Conservation (phyloP, 306 rosid species). For the Castanea crenata region DNA sequence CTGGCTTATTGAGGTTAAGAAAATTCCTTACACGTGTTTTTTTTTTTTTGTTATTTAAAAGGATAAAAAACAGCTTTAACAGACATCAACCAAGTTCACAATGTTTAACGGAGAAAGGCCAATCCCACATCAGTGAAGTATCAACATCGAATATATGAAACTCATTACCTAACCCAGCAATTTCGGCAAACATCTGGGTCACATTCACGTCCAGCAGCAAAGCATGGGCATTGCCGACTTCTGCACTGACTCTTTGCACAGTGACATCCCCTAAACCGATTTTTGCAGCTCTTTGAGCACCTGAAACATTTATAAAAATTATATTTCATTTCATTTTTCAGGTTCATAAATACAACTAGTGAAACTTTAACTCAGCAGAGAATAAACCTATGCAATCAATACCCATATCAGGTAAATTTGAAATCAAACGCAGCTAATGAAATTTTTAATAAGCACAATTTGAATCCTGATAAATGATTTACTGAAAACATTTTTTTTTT, state of each 20-base stretch:
- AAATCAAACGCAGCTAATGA: slow-evolving; percentile 11
- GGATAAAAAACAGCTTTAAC: not conserved
- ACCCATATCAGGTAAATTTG: slow-evolving; percentile 10
- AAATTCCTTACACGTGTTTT: not conserved
- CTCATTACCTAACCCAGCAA: slow-evolving; percentile 88
- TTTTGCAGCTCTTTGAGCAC: slow-evolving; percentile 78
- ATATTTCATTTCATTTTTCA: not conserved
- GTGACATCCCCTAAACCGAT: slow-evolving; percentile 84
- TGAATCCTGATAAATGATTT: not conserved
- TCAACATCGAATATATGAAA: not conserved
- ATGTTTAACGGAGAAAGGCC: not conserved
- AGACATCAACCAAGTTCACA: not conserved
- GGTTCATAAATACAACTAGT: not conserved
- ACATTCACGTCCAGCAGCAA: slow-evolving; percentile 87
- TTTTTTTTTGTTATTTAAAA: not conserved
- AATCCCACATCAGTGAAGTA: not conserved
- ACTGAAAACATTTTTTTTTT: not conserved
- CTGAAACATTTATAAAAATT: slow-evolving; percentile 31
- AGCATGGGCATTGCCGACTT: slow-evolving; percentile 91
- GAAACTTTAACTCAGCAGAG: not conserved
- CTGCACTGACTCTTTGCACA: slow-evolving; percentile 83
- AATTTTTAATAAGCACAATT: not conserved
- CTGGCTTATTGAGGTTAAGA: not conserved
- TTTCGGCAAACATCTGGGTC: slow-evolving; percentile 93
- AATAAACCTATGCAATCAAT: slow-evolving; percentile 1